These are phyloP conservation scores for sorghum (Sorghum bicolor) DNA, from an alignment of 176 grass and related monocot genomes.

Conservation along the genomic window DNA sequence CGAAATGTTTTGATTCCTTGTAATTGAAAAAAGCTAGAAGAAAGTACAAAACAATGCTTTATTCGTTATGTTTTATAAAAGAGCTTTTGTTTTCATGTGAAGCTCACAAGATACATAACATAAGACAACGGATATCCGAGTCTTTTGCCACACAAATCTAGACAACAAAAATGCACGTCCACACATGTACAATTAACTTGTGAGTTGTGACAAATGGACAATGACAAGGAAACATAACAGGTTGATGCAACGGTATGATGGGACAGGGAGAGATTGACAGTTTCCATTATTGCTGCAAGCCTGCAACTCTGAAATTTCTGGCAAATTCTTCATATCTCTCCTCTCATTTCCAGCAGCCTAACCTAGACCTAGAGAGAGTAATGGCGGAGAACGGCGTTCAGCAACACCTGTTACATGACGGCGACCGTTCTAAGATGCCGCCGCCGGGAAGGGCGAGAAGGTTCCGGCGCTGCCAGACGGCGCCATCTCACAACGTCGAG, in stretches of 20 bases:
- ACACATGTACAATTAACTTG: background rate
- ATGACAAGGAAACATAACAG: background rate
- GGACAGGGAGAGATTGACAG: background rate
- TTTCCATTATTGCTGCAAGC: background rate
- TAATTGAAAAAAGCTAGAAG: too few species aligned
- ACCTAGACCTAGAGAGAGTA: background rate
- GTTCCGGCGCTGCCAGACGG: slow-evolving; percentile 35
- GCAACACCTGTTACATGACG: slow-evolving; percentile 10
- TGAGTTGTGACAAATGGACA: background rate
- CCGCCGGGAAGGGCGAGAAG: background rate
- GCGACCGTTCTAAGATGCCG: background rate
- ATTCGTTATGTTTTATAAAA: too few species aligned
- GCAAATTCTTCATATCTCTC: background rate
- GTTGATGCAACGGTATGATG: background rate
- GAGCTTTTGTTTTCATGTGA: too few species aligned
- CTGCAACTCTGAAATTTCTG: background rate
- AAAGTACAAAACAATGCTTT: too few species aligned
- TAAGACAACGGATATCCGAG: too few species aligned
- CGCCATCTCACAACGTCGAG: background rate
- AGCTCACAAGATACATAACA: too few species aligned
- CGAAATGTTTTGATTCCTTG: too few species aligned
- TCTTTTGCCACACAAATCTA: too few species aligned
- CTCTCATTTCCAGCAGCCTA: background rate
- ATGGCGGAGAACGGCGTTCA: background rate
- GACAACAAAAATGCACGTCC: background rate